Evolutionary conservation across 768 basidiomycete genomes (phyloP), one percentile per base, ranked within the genome.

Genomic region (Hysterangium stoloniferum): DNA sequence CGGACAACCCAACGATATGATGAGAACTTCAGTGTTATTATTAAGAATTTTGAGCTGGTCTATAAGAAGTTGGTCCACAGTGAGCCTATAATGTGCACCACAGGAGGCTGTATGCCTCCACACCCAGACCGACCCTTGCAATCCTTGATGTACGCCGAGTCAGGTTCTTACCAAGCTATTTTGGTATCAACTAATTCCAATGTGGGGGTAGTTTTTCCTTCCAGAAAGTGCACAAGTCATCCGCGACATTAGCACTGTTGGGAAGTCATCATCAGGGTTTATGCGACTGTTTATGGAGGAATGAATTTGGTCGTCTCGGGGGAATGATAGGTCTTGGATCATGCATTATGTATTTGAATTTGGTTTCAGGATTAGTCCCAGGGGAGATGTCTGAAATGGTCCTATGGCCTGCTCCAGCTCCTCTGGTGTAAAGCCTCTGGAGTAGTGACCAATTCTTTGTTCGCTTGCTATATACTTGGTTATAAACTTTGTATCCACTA

Each of bases 361-460:
- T 0, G 60, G 58, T 47, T 74, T 75, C 0, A 66, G 67, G n/a
- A n/a, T n/a, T n/a, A n/a, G n/a, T 0, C 66, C 67, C 0, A 76
- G 57, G 0, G 73, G 76, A 0, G 70, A 69, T 0, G 72, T 64
- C 0, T 52, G 54, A 36, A 76, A 76, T 0, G 64, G 66, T 0
- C 74, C 71, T 25, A 75, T 73, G 6, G 66, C 1, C 0, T 1
- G 0, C 36, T 62, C 57, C 0, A 68, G 48, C 6, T 40, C 37
- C 22, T 42, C 49, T 19, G 60, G 65, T 0, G 53, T 48, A 54
- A 63, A 72, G 1, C 63, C 55, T 0, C 45, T 28, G 0, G 70
- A 62, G 49, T 71, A 71, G 15, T 62, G 62, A 2, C 63, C 59
- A 6, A 61, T 62, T 0, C 53, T 54, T 0, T 66, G 57, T 48